These are phyloP conservation scores for Malus sylvestris DNA, from an alignment of 306 rosid genomes.

Conservation along the genomic window DNA sequence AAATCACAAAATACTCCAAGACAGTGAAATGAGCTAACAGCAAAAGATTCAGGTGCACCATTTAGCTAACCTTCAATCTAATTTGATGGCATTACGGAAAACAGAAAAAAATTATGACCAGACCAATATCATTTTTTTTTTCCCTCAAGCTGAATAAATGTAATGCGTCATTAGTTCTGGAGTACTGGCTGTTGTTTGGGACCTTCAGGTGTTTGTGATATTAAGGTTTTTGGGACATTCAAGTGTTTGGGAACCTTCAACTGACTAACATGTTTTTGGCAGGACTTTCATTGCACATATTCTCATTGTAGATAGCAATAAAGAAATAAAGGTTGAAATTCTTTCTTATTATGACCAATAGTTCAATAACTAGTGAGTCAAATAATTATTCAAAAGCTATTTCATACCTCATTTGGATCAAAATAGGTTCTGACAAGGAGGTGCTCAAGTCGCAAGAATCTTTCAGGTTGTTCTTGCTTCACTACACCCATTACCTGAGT, in stretches of 20 bases:
- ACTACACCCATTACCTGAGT: slow-evolving; percentile 99
- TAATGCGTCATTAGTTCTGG: too few species aligned
- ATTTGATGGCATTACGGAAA: background rate
- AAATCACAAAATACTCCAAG: background rate
- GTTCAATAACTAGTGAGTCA: background rate
- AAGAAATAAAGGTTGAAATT: background rate
- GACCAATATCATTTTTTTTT: too few species aligned
- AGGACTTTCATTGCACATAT: background rate
- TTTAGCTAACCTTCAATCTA: too few species aligned
- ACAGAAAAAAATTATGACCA: too few species aligned
- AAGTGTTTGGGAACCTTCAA: background rate
- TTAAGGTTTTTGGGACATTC: background rate
- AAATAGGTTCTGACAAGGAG: slow-evolving; percentile 94
- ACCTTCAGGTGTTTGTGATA: background rate
- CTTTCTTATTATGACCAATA: background rate
- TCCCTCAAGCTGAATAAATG: too few species aligned
- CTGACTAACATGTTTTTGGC: background rate
- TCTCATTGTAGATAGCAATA: background rate
- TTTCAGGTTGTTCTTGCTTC: slow-evolving; percentile 99
- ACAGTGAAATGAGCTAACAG: background rate
- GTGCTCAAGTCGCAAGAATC: slow-evolving; percentile 98
- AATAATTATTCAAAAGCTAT: background rate
- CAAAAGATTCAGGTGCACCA: too few species aligned
- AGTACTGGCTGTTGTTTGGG: background rate
- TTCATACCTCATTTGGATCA: slow-evolving; percentile 86